Conservation (phyloP, 2,329 filamentous ascomycete genomes). For the Aspergillus carbonarius region DNA sequence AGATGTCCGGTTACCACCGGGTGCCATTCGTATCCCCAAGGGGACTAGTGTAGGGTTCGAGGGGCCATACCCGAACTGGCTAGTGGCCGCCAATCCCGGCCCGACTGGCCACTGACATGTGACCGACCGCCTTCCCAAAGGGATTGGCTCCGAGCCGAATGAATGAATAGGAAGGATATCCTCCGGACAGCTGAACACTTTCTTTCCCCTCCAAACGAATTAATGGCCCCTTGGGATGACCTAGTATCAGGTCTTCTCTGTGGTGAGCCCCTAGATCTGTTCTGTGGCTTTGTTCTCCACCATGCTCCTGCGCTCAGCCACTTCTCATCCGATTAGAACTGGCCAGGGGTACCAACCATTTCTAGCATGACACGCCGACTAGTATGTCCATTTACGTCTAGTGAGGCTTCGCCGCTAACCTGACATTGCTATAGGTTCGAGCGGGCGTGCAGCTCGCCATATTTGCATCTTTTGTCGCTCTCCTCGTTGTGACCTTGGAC, state of each 20-base stretch:
- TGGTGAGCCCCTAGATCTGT: conserved; percentile 19
- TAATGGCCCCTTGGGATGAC: conserved; percentile 32
- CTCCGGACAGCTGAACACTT: background rate
- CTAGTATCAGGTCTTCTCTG: conserved; percentile 28
- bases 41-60: conserved; percentile 1
- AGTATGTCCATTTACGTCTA: conserved; percentile 28
- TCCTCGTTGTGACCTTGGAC: conserved; percentile 80
- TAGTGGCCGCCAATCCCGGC: conserved; percentile 1
- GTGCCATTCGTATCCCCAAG: background rate
- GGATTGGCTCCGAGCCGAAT: background rate
- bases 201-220: conserved; percentile 14
- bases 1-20: background rate
- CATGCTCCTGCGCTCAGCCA: conserved; percentile 33
- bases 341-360: conserved; percentile 30
- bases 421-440: conserved; percentile 44
- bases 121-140: conserved; percentile 29
- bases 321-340: conserved; percentile 27
- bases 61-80: background rate
- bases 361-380: conserved; percentile 45
- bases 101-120: conserved; percentile 12
- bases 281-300: conserved; percentile 23
- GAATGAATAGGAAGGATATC: conserved; percentile 1
- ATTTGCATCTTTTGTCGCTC: conserved; percentile 64
- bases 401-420: background rate
- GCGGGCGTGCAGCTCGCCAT: conserved; percentile 74